Conservation (phyloP, 2,329 filamentous ascomycete species). For the Cytospora piceicola region DNA sequence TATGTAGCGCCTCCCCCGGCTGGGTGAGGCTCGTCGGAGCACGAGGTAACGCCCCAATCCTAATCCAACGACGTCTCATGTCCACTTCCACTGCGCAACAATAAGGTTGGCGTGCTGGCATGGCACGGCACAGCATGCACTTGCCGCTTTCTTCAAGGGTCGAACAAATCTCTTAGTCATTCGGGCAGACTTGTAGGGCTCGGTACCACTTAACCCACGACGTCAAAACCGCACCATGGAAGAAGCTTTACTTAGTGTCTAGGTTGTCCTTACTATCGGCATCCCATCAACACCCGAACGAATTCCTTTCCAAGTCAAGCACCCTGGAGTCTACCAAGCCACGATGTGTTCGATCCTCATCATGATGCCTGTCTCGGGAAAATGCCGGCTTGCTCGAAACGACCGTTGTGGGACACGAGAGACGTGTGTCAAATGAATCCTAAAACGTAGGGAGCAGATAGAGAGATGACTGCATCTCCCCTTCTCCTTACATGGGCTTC, state of each 20-base stretch:
- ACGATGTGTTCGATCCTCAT: neutral
- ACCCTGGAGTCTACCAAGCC: neutral
- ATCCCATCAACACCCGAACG: neutral
- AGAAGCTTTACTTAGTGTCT: neutral
- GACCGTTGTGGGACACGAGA: constrained; percentile 29
- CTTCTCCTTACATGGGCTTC: constrained; percentile 15
- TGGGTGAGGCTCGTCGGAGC: constrained; percentile 21
- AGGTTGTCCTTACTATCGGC: neutral
- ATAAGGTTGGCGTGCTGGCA: constrained; percentile 11
- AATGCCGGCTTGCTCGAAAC: constrained; percentile 25
- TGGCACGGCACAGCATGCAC: constrained; percentile 12
- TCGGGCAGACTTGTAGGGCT: neutral
- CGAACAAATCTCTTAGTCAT: neutral
- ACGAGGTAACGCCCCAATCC: constrained; percentile 17
- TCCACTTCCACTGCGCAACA: neutral
- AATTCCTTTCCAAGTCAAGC: neutral
- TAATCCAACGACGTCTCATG: constrained; percentile 25
- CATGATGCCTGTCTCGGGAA: neutral
- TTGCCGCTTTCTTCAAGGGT: neutral
- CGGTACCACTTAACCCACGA: neutral
- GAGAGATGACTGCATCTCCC: constrained; percentile 8
- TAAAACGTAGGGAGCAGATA: constrained; percentile 16
- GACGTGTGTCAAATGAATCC: constrained; percentile 29
- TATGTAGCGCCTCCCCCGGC: constrained; percentile 1
- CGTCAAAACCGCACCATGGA: neutral